Percentiles rank a stretch among this genome's conserved stretches.
phyloP scores from a whole-genome alignment of 2,329 filamentous ascomycete species.

The Tolypocladium tropicale region DNA sequence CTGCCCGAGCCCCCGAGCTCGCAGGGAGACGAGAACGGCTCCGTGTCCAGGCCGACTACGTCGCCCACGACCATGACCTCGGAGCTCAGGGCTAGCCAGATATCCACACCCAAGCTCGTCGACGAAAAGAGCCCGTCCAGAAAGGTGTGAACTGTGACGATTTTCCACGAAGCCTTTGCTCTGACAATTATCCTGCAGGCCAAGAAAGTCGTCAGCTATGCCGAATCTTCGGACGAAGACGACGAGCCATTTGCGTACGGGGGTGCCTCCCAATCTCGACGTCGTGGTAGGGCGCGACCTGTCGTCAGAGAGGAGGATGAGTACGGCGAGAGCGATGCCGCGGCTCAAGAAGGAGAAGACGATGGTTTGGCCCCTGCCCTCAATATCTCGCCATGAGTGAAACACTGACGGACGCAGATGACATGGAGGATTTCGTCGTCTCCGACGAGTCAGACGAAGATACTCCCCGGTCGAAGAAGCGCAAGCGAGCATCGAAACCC shows the following conservation, averaged over 20 bases:
- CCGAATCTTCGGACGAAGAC: constrained; percentile 73
- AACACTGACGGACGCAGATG: constrained; percentile 30
- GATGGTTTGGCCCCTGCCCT: constrained; percentile 34
- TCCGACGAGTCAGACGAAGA: constrained; percentile 73
- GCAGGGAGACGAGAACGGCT: constrained; percentile 49
- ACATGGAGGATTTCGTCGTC: constrained; percentile 81
- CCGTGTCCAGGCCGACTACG: constrained; percentile 40
- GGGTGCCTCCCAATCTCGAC: constrained; percentile 26
- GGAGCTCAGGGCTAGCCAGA: constrained; percentile 15
- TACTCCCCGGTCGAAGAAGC: constrained; percentile 52
- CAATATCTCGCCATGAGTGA: no score
- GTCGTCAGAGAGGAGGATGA: constrained; percentile 60
- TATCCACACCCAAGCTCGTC: constrained; percentile 9
- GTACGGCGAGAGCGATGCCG: constrained; percentile 56
- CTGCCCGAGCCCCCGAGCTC: constrained; percentile 56
- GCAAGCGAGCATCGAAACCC: constrained; percentile 55
- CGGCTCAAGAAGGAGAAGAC: constrained; percentile 52
- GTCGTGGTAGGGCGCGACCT: constrained; percentile 38
- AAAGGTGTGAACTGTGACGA: constrained; percentile 44
- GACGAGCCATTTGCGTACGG: constrained; percentile 56
- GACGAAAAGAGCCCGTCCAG: constrained; percentile 64
- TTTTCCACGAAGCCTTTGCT: no score
- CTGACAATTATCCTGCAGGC: constrained; percentile 20
- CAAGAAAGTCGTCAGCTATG: constrained; percentile 62
- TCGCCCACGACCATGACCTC: constrained; percentile 18